Evolutionary conservation across 331 rosid species (phyloP).

Genomic region (Quercus phellos): DNA sequence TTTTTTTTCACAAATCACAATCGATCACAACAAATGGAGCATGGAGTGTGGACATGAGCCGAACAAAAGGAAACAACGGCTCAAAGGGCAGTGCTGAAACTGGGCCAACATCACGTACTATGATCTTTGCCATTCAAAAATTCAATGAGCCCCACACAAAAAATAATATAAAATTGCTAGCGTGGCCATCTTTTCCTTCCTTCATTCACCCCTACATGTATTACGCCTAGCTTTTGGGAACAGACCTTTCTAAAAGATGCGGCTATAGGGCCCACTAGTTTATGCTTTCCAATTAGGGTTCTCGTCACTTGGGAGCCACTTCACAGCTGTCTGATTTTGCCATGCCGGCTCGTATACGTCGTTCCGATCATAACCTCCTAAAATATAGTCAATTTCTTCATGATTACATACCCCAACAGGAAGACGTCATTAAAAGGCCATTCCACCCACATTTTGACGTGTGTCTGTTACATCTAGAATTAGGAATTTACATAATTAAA

Average conservation of each 20-base stretch:
- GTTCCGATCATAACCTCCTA: not conserved
- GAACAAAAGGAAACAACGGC: conserved; percentile 18
- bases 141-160: conserved; percentile 20
- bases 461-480: too few species aligned
- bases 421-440: too few species aligned
- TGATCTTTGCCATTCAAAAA: conserved; percentile 36
- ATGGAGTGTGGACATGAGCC: too few species aligned
- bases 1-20: too few species aligned
- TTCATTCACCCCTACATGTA: not conserved
- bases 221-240: conserved; percentile 25
- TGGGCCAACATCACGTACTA: conserved; percentile 34
- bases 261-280: conserved; percentile 35
- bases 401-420: too few species aligned
- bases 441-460: too few species aligned
- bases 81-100: conserved; percentile 39
- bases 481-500: too few species aligned
- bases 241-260: conserved; percentile 23
- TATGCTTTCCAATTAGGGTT: conserved; percentile 50
- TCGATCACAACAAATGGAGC: too few species aligned
- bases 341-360: conserved; percentile 33
- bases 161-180: not conserved
- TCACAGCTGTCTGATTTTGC: conserved; percentile 32
- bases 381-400: too few species aligned
- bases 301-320: conserved; percentile 47
- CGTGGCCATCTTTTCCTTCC: conserved; percentile 28